Conservation (phyloP, 768 basidiomycete species). For the Russula olivacea region DNA sequence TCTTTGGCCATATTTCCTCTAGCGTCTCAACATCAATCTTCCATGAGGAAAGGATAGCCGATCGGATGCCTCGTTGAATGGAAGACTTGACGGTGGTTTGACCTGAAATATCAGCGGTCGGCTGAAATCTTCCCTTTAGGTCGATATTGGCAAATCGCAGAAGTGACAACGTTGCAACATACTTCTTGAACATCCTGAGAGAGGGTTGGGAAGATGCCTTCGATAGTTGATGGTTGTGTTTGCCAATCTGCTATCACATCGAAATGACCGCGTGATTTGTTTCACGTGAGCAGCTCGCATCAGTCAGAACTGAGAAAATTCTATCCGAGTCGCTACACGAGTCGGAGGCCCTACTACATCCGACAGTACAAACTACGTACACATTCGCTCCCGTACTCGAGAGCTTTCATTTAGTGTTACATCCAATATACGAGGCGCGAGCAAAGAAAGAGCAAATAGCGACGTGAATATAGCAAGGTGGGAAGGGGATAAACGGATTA, state of each 20-base stretch:
- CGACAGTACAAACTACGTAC: slow-evolving; percentile 29
- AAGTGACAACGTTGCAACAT: slow-evolving; percentile 15
- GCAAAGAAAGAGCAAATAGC: slow-evolving; percentile 23
- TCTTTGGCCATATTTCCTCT: slow-evolving; percentile 97
- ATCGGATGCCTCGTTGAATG: slow-evolving; percentile 83
- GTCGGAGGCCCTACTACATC: too few species aligned
- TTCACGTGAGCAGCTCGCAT: neutral
- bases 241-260: slow-evolving; percentile 3
- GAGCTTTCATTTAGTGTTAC: slow-evolving; percentile 22
- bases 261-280: neutral
- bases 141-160: neutral
- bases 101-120: slow-evolving; percentile 76
- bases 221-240: neutral
- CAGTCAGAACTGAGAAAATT: too few species aligned
- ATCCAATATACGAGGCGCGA: slow-evolving; percentile 21
- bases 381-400: slow-evolving; percentile 23
- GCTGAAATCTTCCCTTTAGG: slow-evolving; percentile 48
- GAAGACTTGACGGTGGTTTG: slow-evolving; percentile 92
- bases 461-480: slow-evolving; percentile 17
- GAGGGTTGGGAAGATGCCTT: neutral
- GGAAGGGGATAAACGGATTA: slow-evolving; percentile 11
- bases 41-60: slow-evolving; percentile 75
- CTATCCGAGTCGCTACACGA: slow-evolving; percentile 18
- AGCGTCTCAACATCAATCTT: slow-evolving; percentile 73
- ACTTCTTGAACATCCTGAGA: slow-evolving; percentile 72